Percentiles rank a stretch among this genome's conserved stretches.
Evolutionary conservation across 768 basidiomycete genomes (phyloP).

Genomic region (Dendrothele bispora): DNA sequence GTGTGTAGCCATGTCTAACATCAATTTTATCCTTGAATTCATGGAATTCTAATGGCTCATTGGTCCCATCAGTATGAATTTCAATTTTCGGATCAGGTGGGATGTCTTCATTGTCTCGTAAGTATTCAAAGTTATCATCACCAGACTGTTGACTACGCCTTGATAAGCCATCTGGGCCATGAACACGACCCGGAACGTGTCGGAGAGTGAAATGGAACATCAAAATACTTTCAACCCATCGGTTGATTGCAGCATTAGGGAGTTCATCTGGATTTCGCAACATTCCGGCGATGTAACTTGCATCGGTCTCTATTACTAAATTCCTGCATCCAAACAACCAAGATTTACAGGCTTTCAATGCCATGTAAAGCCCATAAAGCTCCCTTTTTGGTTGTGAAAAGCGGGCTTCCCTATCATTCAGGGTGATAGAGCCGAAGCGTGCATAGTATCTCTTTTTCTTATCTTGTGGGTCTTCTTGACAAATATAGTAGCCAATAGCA

Average conservation of each 20-base stretch:
- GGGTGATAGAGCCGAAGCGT: conserved; percentile 32
- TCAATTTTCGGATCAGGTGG: not conserved
- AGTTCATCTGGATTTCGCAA: conserved; percentile 36
- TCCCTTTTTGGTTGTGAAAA: conserved; percentile 42
- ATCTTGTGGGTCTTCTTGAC: conserved; percentile 15
- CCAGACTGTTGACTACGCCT: conserved; percentile 4
- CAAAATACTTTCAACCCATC: conserved; percentile 34
- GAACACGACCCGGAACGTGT: conserved; percentile 25
- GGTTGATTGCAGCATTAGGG: conserved; percentile 36
- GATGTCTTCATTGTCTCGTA: not conserved
- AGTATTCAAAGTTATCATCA: not conserved
- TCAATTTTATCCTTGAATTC: conserved; percentile 10
- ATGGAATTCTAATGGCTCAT: conserved; percentile 3
- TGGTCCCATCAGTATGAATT: not conserved
- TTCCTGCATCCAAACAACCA: conserved; percentile 25
- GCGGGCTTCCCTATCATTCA: conserved; percentile 26
- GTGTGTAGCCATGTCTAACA: conserved; percentile 16
- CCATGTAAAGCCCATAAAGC: conserved; percentile 34
- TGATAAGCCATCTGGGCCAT: conserved; percentile 40
- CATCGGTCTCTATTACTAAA: conserved; percentile 37
- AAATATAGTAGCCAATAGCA: conserved; percentile 20
- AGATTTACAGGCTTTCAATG: conserved; percentile 18
- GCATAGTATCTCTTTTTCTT: conserved; percentile 5
- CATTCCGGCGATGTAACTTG: conserved; percentile 42
- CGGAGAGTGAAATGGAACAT: conserved; percentile 31